Evolutionary conservation across 768 basidiomycete genomes (phyloP), one percentile per base, ranked within the genome.

Genomic region (Suillus spraguei): DNA sequence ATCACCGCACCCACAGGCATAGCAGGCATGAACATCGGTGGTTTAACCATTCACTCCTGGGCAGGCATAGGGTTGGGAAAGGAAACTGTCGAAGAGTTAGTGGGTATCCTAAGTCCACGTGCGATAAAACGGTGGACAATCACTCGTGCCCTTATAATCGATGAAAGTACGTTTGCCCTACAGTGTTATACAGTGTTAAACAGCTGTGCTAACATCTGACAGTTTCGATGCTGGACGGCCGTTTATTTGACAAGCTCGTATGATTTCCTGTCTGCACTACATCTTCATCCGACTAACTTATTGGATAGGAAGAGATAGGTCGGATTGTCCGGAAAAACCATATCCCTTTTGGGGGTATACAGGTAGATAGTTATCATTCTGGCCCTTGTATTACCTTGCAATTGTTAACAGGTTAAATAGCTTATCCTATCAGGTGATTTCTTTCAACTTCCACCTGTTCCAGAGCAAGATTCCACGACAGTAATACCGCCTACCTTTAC

Each of bases 151-250:
- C n/a, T 92, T 33, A 81, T 93, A 62, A 83, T 93, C 7, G 91
- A 93, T 68, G 91, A 92, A 78, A 82, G 91, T 90, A 42, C 5
- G 61, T 64, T n/a, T n/a, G 13, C 59, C n/a, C n/a, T 6, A 11
- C 54, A 46, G 17, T n/a, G n/a, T n/a, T n/a, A n/a, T n/a, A n/a
- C n/a, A n/a, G n/a, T 56, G 16, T 53, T 24, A 55, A 44, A 20
- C 10, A 10, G 24, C 28, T 39, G 50, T 33, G 47, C 17, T 53
- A 36, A 49, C 62, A 53, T 20, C 49, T 79, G 46, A 24, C 33
- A 87, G 90, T 93, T 41, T 92, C 90, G 0, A 93, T 94, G 91
- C 77, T 93, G 49, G 89, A 92, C 63, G 90, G 83, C 0, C 71
- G 71, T 11, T 69, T 89, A 1, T 91, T 91, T 61, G 89, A 92